A percentile compares a stretch with the other conserved stretches of the same genome.
Conservation (phyloP, 2,329 filamentous ascomycete genomes). For the Colletotrichum navitas region DNA sequence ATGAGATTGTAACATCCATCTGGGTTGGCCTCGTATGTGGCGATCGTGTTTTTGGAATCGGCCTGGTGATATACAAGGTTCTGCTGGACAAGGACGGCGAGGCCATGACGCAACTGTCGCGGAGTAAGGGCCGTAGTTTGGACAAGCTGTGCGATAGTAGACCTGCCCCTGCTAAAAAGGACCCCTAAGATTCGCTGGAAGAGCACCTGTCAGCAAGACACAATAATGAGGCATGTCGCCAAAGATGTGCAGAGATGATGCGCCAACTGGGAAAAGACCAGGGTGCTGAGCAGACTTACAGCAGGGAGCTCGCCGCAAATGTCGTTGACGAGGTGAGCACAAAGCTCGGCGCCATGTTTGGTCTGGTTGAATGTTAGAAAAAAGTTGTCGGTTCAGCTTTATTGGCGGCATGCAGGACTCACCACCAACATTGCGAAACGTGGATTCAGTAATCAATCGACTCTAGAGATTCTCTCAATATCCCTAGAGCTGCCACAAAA, state of each 20-base stretch:
- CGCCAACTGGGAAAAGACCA: not conserved
- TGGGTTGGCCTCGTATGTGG: constrained; percentile 87
- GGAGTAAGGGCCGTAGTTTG: constrained; percentile 79
- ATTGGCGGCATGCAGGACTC: constrained; percentile 50
- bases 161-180: constrained; percentile 83
- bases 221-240: not conserved
- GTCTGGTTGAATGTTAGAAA: constrained; percentile 57
- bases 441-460: constrained; percentile 63
- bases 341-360: constrained; percentile 87
- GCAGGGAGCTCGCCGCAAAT: constrained; percentile 92
- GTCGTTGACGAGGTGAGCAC: constrained; percentile 88
- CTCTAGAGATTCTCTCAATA: constrained; percentile 83
- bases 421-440: constrained; percentile 59
- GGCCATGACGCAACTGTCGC: constrained; percentile 83
- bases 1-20: constrained; percentile 84
- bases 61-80: constrained; percentile 84
- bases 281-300: constrained; percentile 66
- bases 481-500: constrained; percentile 80
- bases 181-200: constrained; percentile 84
- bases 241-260: constrained; percentile 39
- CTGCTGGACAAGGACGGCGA: constrained; percentile 89
- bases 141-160: constrained; percentile 76
- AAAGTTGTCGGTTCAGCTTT: not conserved
- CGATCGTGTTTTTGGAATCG: constrained; percentile 70
- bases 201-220: constrained; percentile 32